Conservation (phyloP, 176 grass and related monocot genomes). For the Carex littledalei region DNA sequence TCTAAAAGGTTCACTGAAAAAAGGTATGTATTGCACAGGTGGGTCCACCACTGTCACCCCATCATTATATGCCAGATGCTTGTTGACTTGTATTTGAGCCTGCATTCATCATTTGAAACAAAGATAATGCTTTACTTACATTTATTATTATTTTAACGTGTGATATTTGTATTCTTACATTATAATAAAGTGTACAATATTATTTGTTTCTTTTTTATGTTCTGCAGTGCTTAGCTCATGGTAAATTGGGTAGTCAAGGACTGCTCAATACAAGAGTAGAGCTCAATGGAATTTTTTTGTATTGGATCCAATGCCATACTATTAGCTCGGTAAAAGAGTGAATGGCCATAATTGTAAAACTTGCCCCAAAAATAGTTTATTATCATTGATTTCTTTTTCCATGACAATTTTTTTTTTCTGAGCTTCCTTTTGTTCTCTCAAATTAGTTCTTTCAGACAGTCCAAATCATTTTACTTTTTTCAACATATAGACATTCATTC, state of each 20-base stretch:
- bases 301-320: neutral
- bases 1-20: neutral
- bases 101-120: slow-evolving; percentile 21
- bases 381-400: neutral
- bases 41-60: slow-evolving; percentile 77
- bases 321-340: neutral
- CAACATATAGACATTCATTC: neutral
- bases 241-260: neutral
- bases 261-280: neutral
- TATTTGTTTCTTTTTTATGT: neutral
- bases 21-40: slow-evolving; percentile 22
- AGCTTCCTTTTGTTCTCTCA: neutral
- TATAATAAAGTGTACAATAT: neutral
- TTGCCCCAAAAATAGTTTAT: neutral
- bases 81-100: slow-evolving; percentile 97
- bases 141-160: neutral
- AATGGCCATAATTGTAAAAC: neutral
- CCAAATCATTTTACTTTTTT: neutral
- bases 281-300: neutral
- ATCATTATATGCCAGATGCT: slow-evolving; percentile 63
- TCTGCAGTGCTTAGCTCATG: neutral
- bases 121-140: neutral
- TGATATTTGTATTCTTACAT: neutral
- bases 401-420: neutral
- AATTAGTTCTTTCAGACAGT: neutral